phyloP scores from a whole-genome alignment of 192 early-diverging fungal species.

The Paraglomus brasilianum region DNA sequence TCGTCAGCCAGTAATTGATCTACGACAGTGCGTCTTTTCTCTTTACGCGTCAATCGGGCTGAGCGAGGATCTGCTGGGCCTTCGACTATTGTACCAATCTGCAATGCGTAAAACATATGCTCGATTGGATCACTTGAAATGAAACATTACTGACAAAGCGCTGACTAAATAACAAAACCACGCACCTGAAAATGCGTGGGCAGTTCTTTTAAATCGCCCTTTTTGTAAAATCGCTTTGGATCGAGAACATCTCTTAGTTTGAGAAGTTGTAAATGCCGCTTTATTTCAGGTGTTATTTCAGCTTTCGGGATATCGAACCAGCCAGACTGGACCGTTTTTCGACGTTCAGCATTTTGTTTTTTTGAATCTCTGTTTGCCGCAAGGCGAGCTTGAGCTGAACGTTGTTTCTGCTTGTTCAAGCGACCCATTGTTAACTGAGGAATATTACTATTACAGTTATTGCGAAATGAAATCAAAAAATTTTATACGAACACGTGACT shows the following conservation, averaged over 20 bases:
- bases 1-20: conserved; percentile 85
- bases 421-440: background rate
- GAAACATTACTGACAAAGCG: background rate
- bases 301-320: conserved; percentile 94
- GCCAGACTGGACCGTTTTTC: conserved; percentile 37
- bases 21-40: conserved; percentile 79
- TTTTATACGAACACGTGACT: too few relatives aligned
- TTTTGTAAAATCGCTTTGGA: conserved; percentile 91
- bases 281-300: conserved; percentile 83
- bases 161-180: background rate
- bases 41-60: conserved; percentile 81
- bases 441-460: too few relatives aligned
- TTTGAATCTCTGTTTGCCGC: too few relatives aligned
- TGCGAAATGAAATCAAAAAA: too few relatives aligned
- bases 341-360: too few relatives aligned
- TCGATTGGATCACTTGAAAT: background rate
- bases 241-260: conserved; percentile 85
- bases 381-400: conserved; percentile 19
- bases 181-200: conserved; percentile 91
- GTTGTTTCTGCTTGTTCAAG: conserved; percentile 28
- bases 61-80: conserved; percentile 87
- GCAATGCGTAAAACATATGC: background rate
- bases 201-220: conserved; percentile 57
- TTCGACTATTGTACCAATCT: conserved; percentile 81
- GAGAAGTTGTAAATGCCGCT: conserved; percentile 86